Evolutionary conservation across 768 basidiomycete species (phyloP), one percentile per base, ranked within the genome.

Genomic region (Tricholoma matsutake): DNA sequence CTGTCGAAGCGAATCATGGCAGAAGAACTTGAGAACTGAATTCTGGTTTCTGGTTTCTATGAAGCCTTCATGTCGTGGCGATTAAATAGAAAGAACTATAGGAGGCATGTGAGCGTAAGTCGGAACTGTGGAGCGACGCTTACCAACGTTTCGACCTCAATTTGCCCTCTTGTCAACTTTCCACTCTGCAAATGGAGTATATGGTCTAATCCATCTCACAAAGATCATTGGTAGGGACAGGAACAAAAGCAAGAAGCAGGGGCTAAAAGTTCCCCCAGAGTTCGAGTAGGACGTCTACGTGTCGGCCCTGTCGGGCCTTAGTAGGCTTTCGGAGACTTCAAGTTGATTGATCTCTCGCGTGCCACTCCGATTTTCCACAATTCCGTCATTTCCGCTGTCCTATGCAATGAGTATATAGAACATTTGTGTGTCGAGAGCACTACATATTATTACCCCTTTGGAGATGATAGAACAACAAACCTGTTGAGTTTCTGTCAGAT

Each of bases 1-100:
- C 79, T 83, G 71, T 91, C 89, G 79, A 91, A 91, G 57, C 89
- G 85, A 70, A 92, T 91, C 89, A 91, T 91, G 57, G 61, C 67
- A 51, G 25, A 59, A 51, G 58, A 60, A 6, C 35, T 51, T 62
- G 39, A 56, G 54, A 53, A 31, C 43, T 43, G 35, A 56, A 49
- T 45, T 52, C 39, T 65, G 56, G 59, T 39, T 39, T 39, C 37
- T 16, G 37, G 37, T 34, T 53, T 41, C 20, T 37, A 62, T 43
- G 29, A 32, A 7, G 45, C 6, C 54, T 64, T 47, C 66, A 67
- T 67, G 28, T 41, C 62, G 43, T n/a, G 55, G 39, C 25, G 63
- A 61, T 63, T 64, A 53, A 32, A 53, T 65, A 68, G 59, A 49
- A 55, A 59, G 22, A 51, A 14, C 63, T 65, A 61, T 61, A 67